Evolutionary conservation across 2,329 filamentous ascomycete species (phyloP).

Genomic region (Xylaria polymorpha): DNA sequence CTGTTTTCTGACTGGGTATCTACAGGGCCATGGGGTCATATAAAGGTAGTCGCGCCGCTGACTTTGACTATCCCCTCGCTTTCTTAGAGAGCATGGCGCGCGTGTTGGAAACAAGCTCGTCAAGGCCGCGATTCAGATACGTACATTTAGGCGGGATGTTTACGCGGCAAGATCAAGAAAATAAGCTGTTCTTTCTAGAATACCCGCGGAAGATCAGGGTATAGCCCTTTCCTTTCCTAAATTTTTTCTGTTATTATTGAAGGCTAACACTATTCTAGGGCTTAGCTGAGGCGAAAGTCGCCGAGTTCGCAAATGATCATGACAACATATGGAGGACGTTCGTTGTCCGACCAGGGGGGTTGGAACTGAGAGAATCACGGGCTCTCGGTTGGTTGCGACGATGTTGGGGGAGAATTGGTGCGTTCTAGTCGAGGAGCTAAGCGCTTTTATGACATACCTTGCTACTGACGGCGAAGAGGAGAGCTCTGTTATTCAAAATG

Average conservation of each 20-base stretch:
- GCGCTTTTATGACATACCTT: slow-evolving; percentile 44
- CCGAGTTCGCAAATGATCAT: slow-evolving; percentile 41
- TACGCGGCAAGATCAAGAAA: slow-evolving; percentile 50
- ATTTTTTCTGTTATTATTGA: not conserved
- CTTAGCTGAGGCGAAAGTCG: slow-evolving; percentile 39
- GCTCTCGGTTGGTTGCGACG: slow-evolving; percentile 24
- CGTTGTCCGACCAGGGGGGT: slow-evolving; percentile 42
- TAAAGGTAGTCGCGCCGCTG: slow-evolving; percentile 36
- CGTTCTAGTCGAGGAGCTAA: slow-evolving; percentile 42
- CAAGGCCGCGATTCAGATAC: slow-evolving; percentile 44
- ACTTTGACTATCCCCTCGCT: slow-evolving; percentile 44
- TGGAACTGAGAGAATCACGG: slow-evolving; percentile 24
- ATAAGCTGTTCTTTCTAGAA: slow-evolving; percentile 46
- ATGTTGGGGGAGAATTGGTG: slow-evolving; percentile 42
- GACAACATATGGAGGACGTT: slow-evolving; percentile 37
- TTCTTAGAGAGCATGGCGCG: slow-evolving; percentile 42
- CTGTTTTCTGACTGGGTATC: not conserved
- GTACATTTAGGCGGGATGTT: slow-evolving; percentile 52
- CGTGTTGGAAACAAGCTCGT: slow-evolving; percentile 31
- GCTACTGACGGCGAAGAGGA: slow-evolving; percentile 41
- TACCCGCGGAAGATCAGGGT: slow-evolving; percentile 47
- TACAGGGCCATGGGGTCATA: slow-evolving; percentile 45
- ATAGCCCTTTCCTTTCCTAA: not conserved
- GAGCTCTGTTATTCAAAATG: slow-evolving; percentile 40
- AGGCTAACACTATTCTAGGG: slow-evolving; percentile 36